Evolutionary conservation across 2,329 filamentous ascomycete genomes (phyloP), one percentile per base, ranked within the genome.

Genomic region (Ceratocystis eucalypticola): DNA sequence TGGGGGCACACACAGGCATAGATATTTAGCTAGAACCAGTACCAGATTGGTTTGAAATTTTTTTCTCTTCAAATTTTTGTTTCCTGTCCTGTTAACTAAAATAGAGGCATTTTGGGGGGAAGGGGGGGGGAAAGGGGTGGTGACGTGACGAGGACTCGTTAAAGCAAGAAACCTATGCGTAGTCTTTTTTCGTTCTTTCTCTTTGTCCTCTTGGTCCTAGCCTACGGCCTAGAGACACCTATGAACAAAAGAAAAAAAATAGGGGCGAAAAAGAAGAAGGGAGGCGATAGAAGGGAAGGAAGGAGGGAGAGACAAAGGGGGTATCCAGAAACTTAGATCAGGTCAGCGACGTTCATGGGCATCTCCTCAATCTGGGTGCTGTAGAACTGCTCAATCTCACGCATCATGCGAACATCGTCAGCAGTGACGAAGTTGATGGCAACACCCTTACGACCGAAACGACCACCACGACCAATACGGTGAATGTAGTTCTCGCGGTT

Each of bases 401-500:
- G 87, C 90, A 99, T 95, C 90, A 99, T 97, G 79, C 93, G 91
- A 75, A 99, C 94, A 80, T 99, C 94, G 72, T 99, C 94, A 74
- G 91, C 91, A 70, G 93, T 97, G 78, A 99, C 94, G 78, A 99
- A 99, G 90, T 99, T 99, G 86, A 99, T 99, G 75, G 94, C 94
- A 78, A 99, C 94, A 88, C 94, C 94, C 88, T 99, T 99, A 80
- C 94, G 91, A 80, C 94, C 94, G 83, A 99, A 99, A 84, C 94
- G 92, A 82, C 94, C 94, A 82, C 92, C 92, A 87, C 94, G 93
- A 85, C 94, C 94, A 76, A 99, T 99, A 77, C 94, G 89, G 82
- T 99, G 94, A 76, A 99, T 99, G 86, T 99, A 99, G 86, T 97
- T 99, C 84, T 99, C 94, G 75, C 93, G 91, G 86, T 97, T 97